Conservation (phyloP, 1,284 basidiomycete species). For the Trichosporon faecale region DNA sequence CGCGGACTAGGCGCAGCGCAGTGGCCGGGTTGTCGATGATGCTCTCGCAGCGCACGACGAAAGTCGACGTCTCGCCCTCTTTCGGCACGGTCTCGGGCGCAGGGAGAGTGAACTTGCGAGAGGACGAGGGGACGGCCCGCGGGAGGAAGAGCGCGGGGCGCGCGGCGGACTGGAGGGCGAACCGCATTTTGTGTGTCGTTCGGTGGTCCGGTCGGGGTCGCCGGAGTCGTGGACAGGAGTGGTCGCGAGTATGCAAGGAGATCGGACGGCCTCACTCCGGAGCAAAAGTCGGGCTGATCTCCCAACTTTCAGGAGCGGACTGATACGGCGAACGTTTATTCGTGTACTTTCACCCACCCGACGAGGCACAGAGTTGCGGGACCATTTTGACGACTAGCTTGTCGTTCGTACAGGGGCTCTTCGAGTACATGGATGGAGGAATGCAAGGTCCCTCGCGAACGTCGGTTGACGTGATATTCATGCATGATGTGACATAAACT, state of each 20-base stretch:
- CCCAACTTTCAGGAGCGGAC: slow-evolving; percentile 4
- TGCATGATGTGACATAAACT: slow-evolving; percentile 11
- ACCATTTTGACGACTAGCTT: not conserved
- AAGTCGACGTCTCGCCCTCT: slow-evolving; percentile 23
- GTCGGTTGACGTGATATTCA: not conserved
- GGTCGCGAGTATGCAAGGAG: not conserved
- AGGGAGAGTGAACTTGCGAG: slow-evolving; percentile 23
- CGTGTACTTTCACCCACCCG: not conserved
- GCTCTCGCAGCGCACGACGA: slow-evolving; percentile 27
- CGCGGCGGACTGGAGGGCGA: not conserved
- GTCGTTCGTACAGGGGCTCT: too few relatives aligned
- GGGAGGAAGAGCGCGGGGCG: not conserved
- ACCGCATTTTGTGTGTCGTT: not conserved
- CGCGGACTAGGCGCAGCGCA: slow-evolving; percentile 33
- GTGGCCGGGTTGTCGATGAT: slow-evolving; percentile 28
- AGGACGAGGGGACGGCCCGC: not conserved
- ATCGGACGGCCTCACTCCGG: not conserved
- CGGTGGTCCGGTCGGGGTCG: not conserved
- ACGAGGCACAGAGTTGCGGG: not conserved
- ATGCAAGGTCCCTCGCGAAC: too few relatives aligned
- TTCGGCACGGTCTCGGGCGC: slow-evolving; percentile 29
- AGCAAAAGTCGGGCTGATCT: not conserved
- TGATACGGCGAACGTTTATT: slow-evolving; percentile 1
- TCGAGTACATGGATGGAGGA: too few relatives aligned
- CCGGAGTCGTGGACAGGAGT: not conserved